Evolutionary conservation across 805 yeast species (phyloP).

Genomic region (Saccharomycodes ludwigii): DNA sequence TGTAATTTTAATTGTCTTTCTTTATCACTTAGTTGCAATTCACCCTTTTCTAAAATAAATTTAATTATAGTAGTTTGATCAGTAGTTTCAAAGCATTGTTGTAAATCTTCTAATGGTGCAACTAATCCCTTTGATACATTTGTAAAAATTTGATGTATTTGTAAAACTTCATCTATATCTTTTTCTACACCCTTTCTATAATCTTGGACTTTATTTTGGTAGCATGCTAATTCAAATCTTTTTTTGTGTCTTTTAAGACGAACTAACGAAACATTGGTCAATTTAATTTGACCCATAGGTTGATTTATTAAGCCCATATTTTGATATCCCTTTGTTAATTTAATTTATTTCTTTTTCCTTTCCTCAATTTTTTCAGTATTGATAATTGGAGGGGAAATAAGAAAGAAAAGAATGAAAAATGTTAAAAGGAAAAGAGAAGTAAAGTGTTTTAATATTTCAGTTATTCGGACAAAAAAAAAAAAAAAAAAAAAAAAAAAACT

Average conservation of each 20-base stretch:
- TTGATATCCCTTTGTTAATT: too few species aligned
- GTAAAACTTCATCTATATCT: constrained; percentile 90
- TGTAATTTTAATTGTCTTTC: constrained; percentile 68
- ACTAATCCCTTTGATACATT: constrained; percentile 93
- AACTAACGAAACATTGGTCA: constrained; percentile 90
- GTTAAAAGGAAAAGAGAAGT: too few species aligned
- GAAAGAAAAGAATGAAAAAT: too few species aligned
- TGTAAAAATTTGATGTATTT: constrained; percentile 85
- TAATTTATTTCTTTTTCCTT: background rate
- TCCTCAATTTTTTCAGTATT: background rate
- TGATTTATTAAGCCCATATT: constrained; percentile 43
- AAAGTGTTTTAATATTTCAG: too few species aligned
- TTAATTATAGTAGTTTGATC: constrained; percentile 63
- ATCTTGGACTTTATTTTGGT: constrained; percentile 94
- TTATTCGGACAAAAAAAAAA: too few species aligned
- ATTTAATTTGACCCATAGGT: constrained; percentile 77
- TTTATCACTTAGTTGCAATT: constrained; percentile 86
- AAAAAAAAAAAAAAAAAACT: too few species aligned
- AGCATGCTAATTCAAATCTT: constrained; percentile 91
- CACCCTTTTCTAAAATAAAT: constrained; percentile 83
- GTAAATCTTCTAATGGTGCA: constrained; percentile 76
- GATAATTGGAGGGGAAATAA: background rate
- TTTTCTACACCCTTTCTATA: constrained; percentile 64
- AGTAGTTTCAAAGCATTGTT: constrained; percentile 60
- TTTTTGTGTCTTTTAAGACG: constrained; percentile 84